phyloP scores from a whole-genome alignment of 371 early-diverging fungal genomes.

The Haplosporangium sp. region DNA sequence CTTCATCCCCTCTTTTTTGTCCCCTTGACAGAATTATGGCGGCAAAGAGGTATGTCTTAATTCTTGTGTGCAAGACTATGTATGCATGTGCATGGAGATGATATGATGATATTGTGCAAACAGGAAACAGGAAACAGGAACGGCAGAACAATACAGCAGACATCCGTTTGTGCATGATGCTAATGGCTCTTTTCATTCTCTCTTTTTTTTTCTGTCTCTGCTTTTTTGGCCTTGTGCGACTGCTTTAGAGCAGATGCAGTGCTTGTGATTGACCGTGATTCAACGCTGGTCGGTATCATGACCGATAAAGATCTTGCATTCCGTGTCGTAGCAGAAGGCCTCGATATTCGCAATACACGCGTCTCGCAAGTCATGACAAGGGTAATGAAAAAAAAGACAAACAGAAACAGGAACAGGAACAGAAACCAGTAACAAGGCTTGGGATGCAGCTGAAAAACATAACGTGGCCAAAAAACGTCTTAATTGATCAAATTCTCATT shows the following conservation, averaged over 20 bases:
- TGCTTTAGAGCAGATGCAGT: conserved; percentile 12
- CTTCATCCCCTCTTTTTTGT: conserved; percentile 1
- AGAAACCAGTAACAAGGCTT: no score
- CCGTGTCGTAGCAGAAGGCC: conserved; percentile 86
- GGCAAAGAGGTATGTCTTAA: conserved; percentile 43
- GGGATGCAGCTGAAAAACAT: no score
- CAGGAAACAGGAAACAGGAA: background rate
- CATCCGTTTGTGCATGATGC: no score
- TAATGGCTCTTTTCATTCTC: background rate
- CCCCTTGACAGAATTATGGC: conserved; percentile 45
- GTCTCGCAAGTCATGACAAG: conserved; percentile 82
- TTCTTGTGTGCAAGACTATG: background rate
- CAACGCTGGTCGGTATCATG: conserved; percentile 70
- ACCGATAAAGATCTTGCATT: conserved; percentile 84
- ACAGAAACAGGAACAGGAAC: no score
- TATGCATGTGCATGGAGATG: background rate
- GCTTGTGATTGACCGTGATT: conserved; percentile 69
- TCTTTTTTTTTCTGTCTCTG: background rate
- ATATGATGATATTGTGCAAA: background rate
- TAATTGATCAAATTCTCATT: background rate
- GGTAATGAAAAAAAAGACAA: conserved; percentile 12
- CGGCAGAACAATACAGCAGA: no score
- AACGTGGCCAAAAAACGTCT: background rate
- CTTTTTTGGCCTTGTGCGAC: background rate
- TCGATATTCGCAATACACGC: conserved; percentile 71